Evolutionary conservation across 2,329 filamentous ascomycete genomes (phyloP), one percentile per base, ranked within the genome.

Genomic region (Neofusicoccum parvum): DNA sequence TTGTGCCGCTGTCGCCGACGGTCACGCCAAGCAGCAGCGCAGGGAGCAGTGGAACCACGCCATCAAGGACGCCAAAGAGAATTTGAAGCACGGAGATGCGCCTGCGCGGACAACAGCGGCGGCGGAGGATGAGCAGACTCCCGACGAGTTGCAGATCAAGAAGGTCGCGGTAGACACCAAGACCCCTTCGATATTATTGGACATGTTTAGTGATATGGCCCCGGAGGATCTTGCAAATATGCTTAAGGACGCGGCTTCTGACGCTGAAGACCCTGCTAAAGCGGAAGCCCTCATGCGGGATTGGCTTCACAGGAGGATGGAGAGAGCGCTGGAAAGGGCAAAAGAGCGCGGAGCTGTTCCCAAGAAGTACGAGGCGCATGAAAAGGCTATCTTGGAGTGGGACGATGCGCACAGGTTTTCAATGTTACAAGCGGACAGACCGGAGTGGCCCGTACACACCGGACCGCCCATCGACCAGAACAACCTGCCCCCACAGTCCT

Each of bases 1-100:
- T 5, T 86, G 87, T 2, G 89, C 88, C 1, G 84, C 88, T 11
- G 79, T 90, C 3, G 79, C 86, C 36, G 90, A 92, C 74, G 85
- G 86, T 5, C 80, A 81, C 34, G 74, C 79, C 36, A 91, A 92
- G 73, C 81, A 86, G 63, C 79, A 80, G 46, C 81, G 86, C 68
- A 82, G 85, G 53, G 81, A 81, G 67, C 83, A 88, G 68, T 86
- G 90, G 79, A 88, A 92, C 64, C 73, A 77, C 20, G 84, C 86
- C 65, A 84, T 92, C 69, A 83, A 85, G 34, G 80, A 85, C 62
- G 83, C 85, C 6, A 83, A 80, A 66, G 76, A 80, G 65, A 82
- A 83, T 62, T 69, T 88, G 67, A 77, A 75, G 3, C 56, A 41
- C 41, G 43, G 62, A 11, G 59, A 20, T 20, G 34, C 32, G 23